Evolutionary conservation across 1,139 yeast genomes (phyloP), one percentile per base, ranked within the genome.

Genomic region (Groenewaldozyma auringiensis): DNA sequence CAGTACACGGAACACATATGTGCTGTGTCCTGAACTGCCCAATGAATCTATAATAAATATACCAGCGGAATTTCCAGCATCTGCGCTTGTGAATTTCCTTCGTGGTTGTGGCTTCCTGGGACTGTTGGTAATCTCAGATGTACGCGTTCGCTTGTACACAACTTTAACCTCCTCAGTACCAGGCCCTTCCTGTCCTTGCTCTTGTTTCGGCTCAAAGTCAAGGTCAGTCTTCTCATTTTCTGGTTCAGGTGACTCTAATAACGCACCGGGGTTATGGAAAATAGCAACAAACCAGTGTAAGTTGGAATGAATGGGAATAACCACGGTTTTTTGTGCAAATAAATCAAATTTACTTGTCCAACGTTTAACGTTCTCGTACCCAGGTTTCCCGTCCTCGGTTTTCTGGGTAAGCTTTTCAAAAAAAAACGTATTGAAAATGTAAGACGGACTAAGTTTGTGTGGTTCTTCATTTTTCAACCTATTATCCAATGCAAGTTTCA

Each of bases 281-380:
- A 60, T 50, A 3, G 87, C 82, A 41, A 89, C 81, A 60, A 81
- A 86, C 99, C 99, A 94, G 65, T 94, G 99, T 37, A 58, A 29
- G 35, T 75, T 72, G 44, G 74, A 71, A 62, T 87, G 87, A 11
- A 94, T 80, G 0, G 99, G 99, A 16, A 94, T 71, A 3, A 89
- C 73, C 1, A 88, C 69, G 56, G 74, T 79, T 41, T 78, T 75
- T 57, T 72, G 79, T 18, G 70, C 68, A 65, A 81, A 77, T 3
- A 89, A 61, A 44, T 83, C 82, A 21, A 85, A 66, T 54, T 82
- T 83, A 42, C 75, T 70, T 2, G 94, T 77, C 98, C 98, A 94
- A 46, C 82, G 72, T 52, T 76, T 77, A 25, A 89, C 81, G 54
- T 82, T 83, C 1, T 67, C 69, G 60, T 83, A 87, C 49, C 75